Evolutionary conservation across 352 stramenopile species (phyloP).

Genomic region (Sclerospora graminicola): DNA sequence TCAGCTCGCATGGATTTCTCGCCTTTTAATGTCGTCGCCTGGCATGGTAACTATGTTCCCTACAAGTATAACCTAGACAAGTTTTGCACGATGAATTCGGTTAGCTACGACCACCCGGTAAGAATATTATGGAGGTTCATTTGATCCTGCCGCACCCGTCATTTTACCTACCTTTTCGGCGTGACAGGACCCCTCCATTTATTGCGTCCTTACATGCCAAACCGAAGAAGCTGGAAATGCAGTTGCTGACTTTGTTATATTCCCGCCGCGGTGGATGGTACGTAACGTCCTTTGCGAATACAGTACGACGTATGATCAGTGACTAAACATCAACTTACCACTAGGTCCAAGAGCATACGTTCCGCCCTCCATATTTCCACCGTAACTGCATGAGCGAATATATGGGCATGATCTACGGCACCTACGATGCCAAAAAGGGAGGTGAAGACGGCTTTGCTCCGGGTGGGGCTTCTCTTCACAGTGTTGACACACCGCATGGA

Average conservation of each 20-base stretch:
- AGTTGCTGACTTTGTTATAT: constrained; percentile 96
- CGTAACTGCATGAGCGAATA: constrained; percentile 97
- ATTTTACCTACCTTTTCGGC: background rate
- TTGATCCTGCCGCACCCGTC: background rate
- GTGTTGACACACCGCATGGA: constrained; percentile 84
- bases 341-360: constrained; percentile 85
- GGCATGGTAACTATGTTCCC: constrained; percentile 95
- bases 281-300: constrained; percentile 5
- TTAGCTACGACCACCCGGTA: constrained; percentile 92
- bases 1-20: constrained; percentile 73
- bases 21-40: constrained; percentile 97
- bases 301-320: background rate
- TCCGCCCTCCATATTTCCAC: constrained; percentile 91
- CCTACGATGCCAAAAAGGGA: constrained; percentile 92
- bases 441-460: constrained; percentile 84
- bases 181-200: constrained; percentile 90
- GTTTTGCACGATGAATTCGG: constrained; percentile 93
- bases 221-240: constrained; percentile 89
- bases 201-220: constrained; percentile 94
- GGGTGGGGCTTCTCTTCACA: constrained; percentile 89
- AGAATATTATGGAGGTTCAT: background rate
- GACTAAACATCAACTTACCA: background rate
- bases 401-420: constrained; percentile 95
- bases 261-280: constrained; percentile 93
- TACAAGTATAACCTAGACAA: constrained; percentile 96